A percentile compares a stretch with the other conserved stretches of the same genome.
These are phyloP conservation scores for Cladosporium colombiae DNA, from an alignment of 2,329 filamentous ascomycete genomes.

Conservation along the genomic window DNA sequence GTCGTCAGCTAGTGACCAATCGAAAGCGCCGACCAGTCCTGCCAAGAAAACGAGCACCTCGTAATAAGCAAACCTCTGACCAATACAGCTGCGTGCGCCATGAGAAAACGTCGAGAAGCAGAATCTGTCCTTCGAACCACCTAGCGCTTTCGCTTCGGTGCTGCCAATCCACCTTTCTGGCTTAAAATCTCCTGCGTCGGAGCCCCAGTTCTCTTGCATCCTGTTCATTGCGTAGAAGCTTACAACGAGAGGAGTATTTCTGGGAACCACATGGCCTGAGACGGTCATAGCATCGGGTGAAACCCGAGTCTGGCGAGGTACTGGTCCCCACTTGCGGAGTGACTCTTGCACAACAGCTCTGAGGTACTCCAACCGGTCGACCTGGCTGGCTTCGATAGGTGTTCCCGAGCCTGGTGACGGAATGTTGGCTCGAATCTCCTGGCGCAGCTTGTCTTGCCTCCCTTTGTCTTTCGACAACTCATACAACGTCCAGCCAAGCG, in stretches of 20 bases:
- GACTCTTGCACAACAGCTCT: conserved; percentile 50
- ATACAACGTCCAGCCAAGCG: conserved; percentile 72
- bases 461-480: conserved; percentile 64
- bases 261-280: conserved; percentile 41
- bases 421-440: too few relatives aligned
- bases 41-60: conserved; percentile 15
- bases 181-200: conserved; percentile 43
- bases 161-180: conserved; percentile 58
- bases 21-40: conserved; percentile 12
- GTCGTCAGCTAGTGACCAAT: conserved; percentile 10
- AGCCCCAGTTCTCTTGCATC: conserved; percentile 45
- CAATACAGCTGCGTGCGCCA: conserved; percentile 81
- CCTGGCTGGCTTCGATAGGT: conserved; percentile 47
- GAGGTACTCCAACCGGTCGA: conserved; percentile 50
- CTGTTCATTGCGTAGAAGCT: conserved; percentile 48
- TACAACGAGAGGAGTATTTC: conserved; percentile 42
- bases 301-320: conserved; percentile 50
- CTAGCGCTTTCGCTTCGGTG: conserved; percentile 62
- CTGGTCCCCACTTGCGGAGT: conserved; percentile 49
- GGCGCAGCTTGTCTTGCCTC: too few relatives aligned
- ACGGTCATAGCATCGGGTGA: conserved; percentile 47
- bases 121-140: conserved; percentile 63
- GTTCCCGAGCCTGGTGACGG: conserved; percentile 27
- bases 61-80: conserved; percentile 65
- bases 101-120: conserved; percentile 30